Base-by-base conservation (phyloP, 2,329 filamentous ascomycete genomes). In the Metarhizium robertsii region DNA sequence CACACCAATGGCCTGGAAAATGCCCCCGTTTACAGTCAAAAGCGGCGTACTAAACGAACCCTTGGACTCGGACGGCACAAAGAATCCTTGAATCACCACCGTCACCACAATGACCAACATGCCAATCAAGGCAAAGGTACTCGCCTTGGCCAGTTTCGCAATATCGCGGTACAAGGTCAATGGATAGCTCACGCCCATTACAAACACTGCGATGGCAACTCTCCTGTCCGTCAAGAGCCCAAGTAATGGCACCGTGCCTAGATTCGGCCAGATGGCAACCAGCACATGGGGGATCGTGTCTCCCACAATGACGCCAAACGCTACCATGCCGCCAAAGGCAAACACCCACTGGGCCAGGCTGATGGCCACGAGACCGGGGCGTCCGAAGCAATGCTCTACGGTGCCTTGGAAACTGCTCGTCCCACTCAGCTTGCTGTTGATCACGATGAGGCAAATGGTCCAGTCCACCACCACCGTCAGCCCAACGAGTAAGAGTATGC, bases 291-390 rank as follows among this genome's bases (percentile, higher is more conserved):
- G 94, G 66, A 99, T 96, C 1, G 90, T 92, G 70, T 99, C 94
- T 57, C 94, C 94, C 10, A 99, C 88, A 65, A 99, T 96, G 65
- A 99, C 91, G 61, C 92, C 94, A 71, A 97, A 99, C 14, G 94
- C 94, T 55, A 99, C 84, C 94, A 99, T 99, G 61, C 94, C 94
- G 55, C 94, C 94, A 75, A 97, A 99, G 2, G 94, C 94, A 78
- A 99, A 99, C 32, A 90, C 87, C 92, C 92, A 99, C 75, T 99
- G 94, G 52, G 94, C 94, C 59, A 97, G 61, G 58, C 76, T 80
- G 62, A 99, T 96, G 57, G 94, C 92, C 61, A 99, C 83, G 55
- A 99, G 78, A 0, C 94, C 94, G 18, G 86, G 79, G 65, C 84
- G 86, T 6, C 94, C 94, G 73, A 96, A 99, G 74, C 94, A 99